Percentiles rank a stretch among this genome's conserved stretches.
These are phyloP conservation scores for Phlyctochytrium bullatum DNA, from an alignment of 192 early-diverging fungal genomes.

Conservation along the genomic window DNA sequence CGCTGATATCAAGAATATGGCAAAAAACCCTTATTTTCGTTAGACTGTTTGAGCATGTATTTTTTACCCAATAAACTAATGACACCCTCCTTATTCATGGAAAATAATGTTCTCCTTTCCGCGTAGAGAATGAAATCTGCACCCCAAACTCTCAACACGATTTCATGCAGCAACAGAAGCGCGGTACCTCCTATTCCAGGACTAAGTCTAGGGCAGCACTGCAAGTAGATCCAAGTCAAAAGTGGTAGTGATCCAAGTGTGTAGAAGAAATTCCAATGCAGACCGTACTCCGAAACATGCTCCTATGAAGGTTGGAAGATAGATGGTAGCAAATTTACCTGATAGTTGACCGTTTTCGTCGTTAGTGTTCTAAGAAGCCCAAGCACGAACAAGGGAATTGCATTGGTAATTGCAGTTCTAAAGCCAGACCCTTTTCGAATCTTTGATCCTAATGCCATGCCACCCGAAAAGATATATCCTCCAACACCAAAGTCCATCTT, in stretches of 20 bases:
- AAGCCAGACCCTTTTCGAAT: too few relatives aligned
- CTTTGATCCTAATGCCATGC: slow-evolving; percentile 67
- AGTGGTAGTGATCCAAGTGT: slow-evolving; percentile 85
- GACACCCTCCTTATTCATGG: slow-evolving; percentile 89
- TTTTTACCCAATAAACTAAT: slow-evolving; percentile 67
- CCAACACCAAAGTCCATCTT: slow-evolving; percentile 96
- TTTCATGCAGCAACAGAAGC: slow-evolving; percentile 57
- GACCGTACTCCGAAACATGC: slow-evolving; percentile 91
- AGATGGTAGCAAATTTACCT: slow-evolving; percentile 40
- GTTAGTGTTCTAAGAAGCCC: slow-evolving; percentile 69
- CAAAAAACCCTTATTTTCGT: slow-evolving; percentile 64
- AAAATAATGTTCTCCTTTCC: slow-evolving; percentile 66
- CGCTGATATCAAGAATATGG: slow-evolving; percentile 77
- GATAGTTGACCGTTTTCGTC: slow-evolving; percentile 85
- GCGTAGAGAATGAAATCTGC: slow-evolving; percentile 75
- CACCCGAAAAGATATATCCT: slow-evolving; percentile 88
- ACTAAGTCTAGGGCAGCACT: slow-evolving; percentile 47
- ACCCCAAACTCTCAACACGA: slow-evolving; percentile 52
- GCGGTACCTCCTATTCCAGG: slow-evolving; percentile 42
- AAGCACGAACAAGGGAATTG: slow-evolving; percentile 69
- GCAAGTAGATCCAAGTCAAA: slow-evolving; percentile 64
- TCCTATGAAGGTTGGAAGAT: slow-evolving; percentile 47
- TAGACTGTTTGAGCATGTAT: not conserved
- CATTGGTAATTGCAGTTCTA: too few relatives aligned
- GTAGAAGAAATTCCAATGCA: slow-evolving; percentile 99